Evolutionary conservation across 371 early-diverging fungal genomes (phyloP), one percentile per base, ranked within the genome.

Genomic region (Lichtheimia corymbifera): DNA sequence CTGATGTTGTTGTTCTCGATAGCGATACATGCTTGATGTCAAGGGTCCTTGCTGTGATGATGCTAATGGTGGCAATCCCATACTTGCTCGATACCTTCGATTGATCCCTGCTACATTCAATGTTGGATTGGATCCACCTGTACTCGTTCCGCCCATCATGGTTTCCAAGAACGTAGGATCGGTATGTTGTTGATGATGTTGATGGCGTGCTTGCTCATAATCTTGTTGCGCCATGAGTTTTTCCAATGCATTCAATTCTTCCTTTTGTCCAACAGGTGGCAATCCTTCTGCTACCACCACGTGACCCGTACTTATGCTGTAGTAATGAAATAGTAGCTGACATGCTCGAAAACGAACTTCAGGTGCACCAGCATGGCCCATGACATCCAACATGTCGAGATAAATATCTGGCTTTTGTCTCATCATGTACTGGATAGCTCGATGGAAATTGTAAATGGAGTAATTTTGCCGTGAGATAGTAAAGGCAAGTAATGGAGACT

Each of bases 401-500:
- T 83, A 78, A 3, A 84, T 53, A 53, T 86, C 82, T 0, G 83
- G 78, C 57, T 86, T 86, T 40, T 74, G 70, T 13, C 68, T 53
- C 47, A 83, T 67, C 66, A 86, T 79, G 17, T 70, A 79, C 0
- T 72, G 67, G 27, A 86, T 56, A 1, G 84, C 84, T 5, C 74
- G 72, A 49, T 83, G 74, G n/a, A 86, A 76, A 28, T 79, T 78
- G 40, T 75, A 66, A 13, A 77, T 73, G 1, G 75, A 70, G 12
- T 61, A 59, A 2, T 76, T 65, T 41, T 73, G 71, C 2, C 54
- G 64, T 20, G 69, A 60, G 0, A 69, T 44, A 3, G 68, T 66
- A 41, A 63, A 64, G 1, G 63, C 56, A 0, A 76, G 50, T 18
- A 35, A 54, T 7, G 59, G 65, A 9, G 72, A 55, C 12, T 63